Base-by-base conservation (phyloP, 164 flowering plant species). In the Umbilicus rupestris region DNA sequence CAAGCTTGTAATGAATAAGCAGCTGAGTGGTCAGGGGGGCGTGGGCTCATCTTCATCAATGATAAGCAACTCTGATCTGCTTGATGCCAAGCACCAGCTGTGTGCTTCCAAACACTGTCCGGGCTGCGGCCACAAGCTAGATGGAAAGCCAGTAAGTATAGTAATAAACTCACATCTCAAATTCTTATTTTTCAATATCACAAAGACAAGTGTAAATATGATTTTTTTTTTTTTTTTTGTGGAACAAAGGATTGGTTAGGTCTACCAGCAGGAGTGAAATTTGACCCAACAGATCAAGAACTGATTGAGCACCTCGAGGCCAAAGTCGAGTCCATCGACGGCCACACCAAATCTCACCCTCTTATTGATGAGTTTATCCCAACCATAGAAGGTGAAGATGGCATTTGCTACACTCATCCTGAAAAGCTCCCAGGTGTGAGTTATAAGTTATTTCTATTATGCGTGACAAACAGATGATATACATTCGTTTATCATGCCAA, bases 221-320 rank as follows among this genome's bases (percentile, higher is more conserved):
- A n/a, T n/a, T n/a, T n/a, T n/a, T n/a, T n/a, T n/a, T n/a, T 71
- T 35, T 52, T 19, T 16, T 66, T 68, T 57, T n/a, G 20, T 69
- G 44, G n/a, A 58, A 46, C 70, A 72, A 76, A 90, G 97, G 92
- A 87, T 41, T 90, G 97, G 97, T 79, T 90, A 72, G 97, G 97
- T 74, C 82, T 90, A 72, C 97, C 97, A 69, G 97, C 97, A 41
- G 97, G 97, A 68, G 97, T 90, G 71, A 90, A 90, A 75, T 90
- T 90, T 75, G 97, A 90, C 73, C 97, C 97, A 60, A 88, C 97
- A 9, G 97, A 90, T 70, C 97, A 90, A 76, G 97, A 90, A 77
- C 79, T 90, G 78, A 88, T 90, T 69, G 95, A 90, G 65, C 97
- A 90, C 70, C 91, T 90, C 11, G 91, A 87, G 77, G 95, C 97